These are phyloP conservation scores for Comarum palustre DNA, from an alignment of 306 rosid genomes.

Conservation along the genomic window DNA sequence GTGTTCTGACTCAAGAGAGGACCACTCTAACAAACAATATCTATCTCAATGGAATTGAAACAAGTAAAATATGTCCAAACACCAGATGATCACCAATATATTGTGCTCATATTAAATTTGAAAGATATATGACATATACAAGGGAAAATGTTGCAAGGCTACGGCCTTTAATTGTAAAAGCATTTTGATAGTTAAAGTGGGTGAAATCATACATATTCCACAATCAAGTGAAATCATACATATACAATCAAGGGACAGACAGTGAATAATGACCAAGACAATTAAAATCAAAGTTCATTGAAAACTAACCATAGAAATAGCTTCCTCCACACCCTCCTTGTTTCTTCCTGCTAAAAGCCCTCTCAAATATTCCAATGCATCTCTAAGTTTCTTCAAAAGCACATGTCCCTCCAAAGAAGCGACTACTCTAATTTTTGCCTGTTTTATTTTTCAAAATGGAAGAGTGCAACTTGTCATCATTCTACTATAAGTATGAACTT, in stretches of 20 bases:
- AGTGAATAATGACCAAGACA: not conserved
- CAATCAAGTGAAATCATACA: not conserved
- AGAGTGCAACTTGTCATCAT: not conserved
- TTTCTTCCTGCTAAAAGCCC: slow-evolving; percentile 69
- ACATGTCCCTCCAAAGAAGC: slow-evolving; percentile 98
- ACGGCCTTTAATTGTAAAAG: not conserved
- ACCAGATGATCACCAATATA: not conserved
- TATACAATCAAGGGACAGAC: not conserved
- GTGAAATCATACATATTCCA: not conserved
- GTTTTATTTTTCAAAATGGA: slow-evolving; percentile 27
- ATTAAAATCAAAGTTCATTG: slow-evolving; percentile 24
- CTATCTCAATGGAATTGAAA: not conserved
- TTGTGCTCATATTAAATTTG: not conserved
- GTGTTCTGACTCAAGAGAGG: slow-evolving; percentile 6
- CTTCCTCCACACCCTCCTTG: slow-evolving; percentile 95
- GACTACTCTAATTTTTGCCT: slow-evolving; percentile 87
- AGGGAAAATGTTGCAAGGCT: not conserved
- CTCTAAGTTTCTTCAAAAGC: slow-evolving; percentile 89
- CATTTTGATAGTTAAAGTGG: not conserved
- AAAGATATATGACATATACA: not conserved
- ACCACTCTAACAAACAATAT: not conserved
- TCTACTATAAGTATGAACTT: not conserved
- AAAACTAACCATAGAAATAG: slow-evolving; percentile 88
- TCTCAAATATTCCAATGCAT: slow-evolving; percentile 79
- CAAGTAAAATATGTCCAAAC: not conserved